A percentile compares a stretch with the other conserved stretches of the same genome.
Conservation (phyloP, 371 early-diverging fungal genomes). For the Scutellospora calospora region DNA sequence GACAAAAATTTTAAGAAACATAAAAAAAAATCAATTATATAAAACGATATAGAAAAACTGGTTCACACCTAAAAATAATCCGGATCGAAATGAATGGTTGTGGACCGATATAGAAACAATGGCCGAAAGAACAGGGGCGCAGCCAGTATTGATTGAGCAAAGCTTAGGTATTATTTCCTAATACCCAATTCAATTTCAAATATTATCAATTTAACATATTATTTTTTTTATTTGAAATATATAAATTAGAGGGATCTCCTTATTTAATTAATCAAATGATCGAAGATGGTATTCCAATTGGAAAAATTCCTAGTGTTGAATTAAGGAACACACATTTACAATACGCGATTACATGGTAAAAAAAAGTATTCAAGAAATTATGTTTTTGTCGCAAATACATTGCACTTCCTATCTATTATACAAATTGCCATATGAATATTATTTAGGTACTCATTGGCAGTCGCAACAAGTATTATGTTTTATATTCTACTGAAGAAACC, state of each 20-base stretch:
- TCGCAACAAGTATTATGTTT: conserved; percentile 74
- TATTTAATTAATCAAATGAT: conserved; percentile 58
- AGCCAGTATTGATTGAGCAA: conserved; percentile 79
- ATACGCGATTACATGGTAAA: conserved; percentile 90
- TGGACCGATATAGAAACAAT: conserved; percentile 82
- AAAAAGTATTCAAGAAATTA: conserved; percentile 3
- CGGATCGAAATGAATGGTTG: conserved; percentile 82
- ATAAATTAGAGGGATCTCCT: conserved; percentile 49
- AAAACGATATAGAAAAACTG: conserved; percentile 24
- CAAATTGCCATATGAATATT: not conserved
- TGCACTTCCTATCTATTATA: not conserved
- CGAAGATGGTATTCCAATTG: conserved; percentile 75
- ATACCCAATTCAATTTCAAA: not conserved
- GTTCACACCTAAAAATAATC: conserved; percentile 64
- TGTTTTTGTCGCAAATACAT: not conserved
- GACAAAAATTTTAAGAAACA: not conserved
- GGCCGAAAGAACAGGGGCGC: conserved; percentile 67
- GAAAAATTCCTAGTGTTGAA: conserved; percentile 74
- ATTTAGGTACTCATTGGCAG: conserved; percentile 67
- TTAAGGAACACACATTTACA: conserved; percentile 87
- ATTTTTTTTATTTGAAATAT: conserved; percentile 40
- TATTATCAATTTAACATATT: not conserved
- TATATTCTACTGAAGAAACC: conserved; percentile 60
- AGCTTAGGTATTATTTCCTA: conserved; percentile 61
- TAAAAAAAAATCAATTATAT: conserved; percentile 1